phyloP scores from a whole-genome alignment of 2,329 filamentous ascomycete genomes.

The Drechslera avenae region DNA sequence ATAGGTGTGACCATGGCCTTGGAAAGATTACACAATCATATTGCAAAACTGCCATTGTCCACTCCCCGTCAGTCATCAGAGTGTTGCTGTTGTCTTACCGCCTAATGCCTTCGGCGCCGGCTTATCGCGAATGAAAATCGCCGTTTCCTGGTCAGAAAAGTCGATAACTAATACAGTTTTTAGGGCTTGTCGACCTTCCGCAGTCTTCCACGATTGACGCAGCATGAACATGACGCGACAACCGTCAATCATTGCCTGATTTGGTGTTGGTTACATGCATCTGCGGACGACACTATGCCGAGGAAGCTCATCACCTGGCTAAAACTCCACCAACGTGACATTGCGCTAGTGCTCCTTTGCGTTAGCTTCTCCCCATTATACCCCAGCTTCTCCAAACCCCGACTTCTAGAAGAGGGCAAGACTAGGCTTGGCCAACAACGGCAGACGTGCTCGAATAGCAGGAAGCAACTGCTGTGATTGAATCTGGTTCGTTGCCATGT shows the following conservation, averaged over 20 bases:
- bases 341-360: slow-evolving; percentile 5
- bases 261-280: background rate
- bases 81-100: too few species aligned
- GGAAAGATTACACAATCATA: too few species aligned
- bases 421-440: slow-evolving; percentile 22
- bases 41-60: too few species aligned
- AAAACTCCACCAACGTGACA: slow-evolving; percentile 15
- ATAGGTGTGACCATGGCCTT: too few species aligned
- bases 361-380: slow-evolving; percentile 24
- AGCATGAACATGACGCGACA: too few species aligned
- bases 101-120: too few species aligned
- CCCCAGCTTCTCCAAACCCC: slow-evolving; percentile 27
- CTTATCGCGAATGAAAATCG: too few species aligned
- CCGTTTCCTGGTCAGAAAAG: too few species aligned
- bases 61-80: too few species aligned
- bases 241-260: too few species aligned
- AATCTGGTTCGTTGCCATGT: slow-evolving; percentile 13
- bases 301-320: slow-evolving; percentile 13
- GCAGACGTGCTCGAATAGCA: background rate
- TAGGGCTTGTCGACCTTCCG: too few species aligned
- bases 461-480: slow-evolving; percentile 13
- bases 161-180: background rate
- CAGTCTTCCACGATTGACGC: background rate
- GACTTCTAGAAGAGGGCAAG: slow-evolving; percentile 19
- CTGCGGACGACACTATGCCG: slow-evolving; percentile 25